These are phyloP conservation scores for Phytophthora pistaciae DNA, from an alignment of 352 stramenopile genomes.

Conservation along the genomic window DNA sequence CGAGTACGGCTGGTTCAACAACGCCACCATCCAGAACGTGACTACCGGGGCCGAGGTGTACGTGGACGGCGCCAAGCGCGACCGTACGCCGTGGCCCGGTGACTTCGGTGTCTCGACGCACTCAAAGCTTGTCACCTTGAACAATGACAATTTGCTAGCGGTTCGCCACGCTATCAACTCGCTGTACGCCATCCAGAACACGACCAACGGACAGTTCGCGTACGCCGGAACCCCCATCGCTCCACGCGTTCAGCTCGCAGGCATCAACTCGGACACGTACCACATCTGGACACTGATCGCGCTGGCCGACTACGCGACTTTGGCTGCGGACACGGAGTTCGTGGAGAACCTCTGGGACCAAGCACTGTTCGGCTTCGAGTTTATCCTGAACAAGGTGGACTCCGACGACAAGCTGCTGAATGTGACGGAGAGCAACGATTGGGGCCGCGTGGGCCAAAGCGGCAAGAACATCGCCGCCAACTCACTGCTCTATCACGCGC, in stretches of 20 bases:
- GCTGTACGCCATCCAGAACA: constrained; percentile 41
- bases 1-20: constrained; percentile 47
- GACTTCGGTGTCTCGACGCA: constrained; percentile 40
- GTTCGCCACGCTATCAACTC: constrained; percentile 39
- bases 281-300: constrained; percentile 53
- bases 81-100: constrained; percentile 47
- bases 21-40: constrained; percentile 39
- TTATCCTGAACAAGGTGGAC: constrained; percentile 42
- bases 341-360: constrained; percentile 33
- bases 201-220: constrained; percentile 36
- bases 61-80: constrained; percentile 48
- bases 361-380: constrained; percentile 38
- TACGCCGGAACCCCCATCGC: constrained; percentile 44
- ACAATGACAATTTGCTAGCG: constrained; percentile 44
- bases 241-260: constrained; percentile 22
- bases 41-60: constrained; percentile 38
- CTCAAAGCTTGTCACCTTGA: constrained; percentile 39
- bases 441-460: constrained; percentile 42
- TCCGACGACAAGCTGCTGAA: constrained; percentile 31
- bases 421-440: constrained; percentile 41
- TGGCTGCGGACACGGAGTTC: constrained; percentile 32
- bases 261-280: constrained; percentile 49
- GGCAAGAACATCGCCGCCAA: constrained; percentile 54
- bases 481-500: constrained; percentile 40
- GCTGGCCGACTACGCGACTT: constrained; percentile 38